phyloP scores from a whole-genome alignment of 441 rosid species.

The Corymbia citriodora region DNA sequence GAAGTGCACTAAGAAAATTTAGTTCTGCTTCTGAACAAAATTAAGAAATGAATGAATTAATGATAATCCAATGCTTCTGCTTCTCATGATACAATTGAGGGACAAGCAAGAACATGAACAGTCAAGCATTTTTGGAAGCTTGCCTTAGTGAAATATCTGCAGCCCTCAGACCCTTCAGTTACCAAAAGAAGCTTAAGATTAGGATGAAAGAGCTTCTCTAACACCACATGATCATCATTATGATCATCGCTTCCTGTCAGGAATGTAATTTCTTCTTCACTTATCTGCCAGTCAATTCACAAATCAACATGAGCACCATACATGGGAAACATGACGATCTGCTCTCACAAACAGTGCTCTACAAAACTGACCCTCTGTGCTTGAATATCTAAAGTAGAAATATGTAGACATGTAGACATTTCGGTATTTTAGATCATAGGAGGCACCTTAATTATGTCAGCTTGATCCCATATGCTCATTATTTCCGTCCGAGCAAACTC shows the following conservation, averaged over 20 bases:
- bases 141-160: constrained; percentile 66
- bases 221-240: constrained; percentile 49
- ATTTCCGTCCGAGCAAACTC: constrained; percentile 53
- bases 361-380: not conserved
- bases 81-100: not conserved
- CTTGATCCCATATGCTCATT: constrained; percentile 59
- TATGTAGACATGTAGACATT: not conserved
- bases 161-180: constrained; percentile 68
- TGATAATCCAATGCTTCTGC: not conserved
- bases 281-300: constrained; percentile 20
- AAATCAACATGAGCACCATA: not conserved
- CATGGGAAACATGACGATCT: not conserved
- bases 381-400: not conserved
- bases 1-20: not conserved
- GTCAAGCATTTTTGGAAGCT: not conserved
- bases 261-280: constrained; percentile 56
- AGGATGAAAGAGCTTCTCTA: constrained; percentile 36
- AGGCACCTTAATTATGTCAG: constrained; percentile 54
- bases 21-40: not conserved
- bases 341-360: not conserved
- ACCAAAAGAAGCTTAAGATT: constrained; percentile 57
- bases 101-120: not conserved
- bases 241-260: constrained; percentile 39
- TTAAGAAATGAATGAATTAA: not conserved
- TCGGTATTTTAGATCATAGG: not conserved